These are phyloP conservation scores for Skeletonema tropicum DNA, from an alignment of 108 stramenopile genomes.

Conservation along the genomic window DNA sequence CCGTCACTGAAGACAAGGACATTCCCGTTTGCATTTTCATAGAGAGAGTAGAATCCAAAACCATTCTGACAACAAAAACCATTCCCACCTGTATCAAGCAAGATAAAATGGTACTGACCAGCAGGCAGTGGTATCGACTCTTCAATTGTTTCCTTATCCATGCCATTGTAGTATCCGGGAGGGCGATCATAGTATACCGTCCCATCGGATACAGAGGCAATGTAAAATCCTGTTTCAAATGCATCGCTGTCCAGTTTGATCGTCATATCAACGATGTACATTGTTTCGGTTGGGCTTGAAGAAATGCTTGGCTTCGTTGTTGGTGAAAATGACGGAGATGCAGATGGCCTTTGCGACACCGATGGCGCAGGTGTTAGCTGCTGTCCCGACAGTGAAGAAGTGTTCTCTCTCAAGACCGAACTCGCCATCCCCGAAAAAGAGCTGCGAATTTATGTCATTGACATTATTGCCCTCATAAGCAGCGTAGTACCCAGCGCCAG, in stretches of 20 bases:
- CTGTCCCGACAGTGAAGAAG: conserved; percentile 10
- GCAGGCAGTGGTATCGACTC: conserved; percentile 11
- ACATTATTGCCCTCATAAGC: conserved; percentile 19
- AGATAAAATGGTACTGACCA: conserved; percentile 9
- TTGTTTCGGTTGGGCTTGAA: conserved; percentile 1
- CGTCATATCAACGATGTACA: conserved; percentile 4
- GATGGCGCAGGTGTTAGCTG: conserved; percentile 9
- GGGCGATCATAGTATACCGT: conserved; percentile 7
- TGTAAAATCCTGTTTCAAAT: conserved; percentile 8
- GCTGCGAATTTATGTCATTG: conserved; percentile 6
- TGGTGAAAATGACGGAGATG: conserved; percentile 8
- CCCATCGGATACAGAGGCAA: neutral
- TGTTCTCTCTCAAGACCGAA: conserved; percentile 21
- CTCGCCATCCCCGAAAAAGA: conserved; percentile 31
- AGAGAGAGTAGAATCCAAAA: conserved; percentile 2
- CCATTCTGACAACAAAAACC: conserved; percentile 23
- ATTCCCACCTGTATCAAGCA: conserved; percentile 14
- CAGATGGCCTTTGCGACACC: neutral
- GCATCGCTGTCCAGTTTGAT: conserved; percentile 4
- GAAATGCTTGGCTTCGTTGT: conserved; percentile 14
- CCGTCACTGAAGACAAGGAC: conserved; percentile 13
- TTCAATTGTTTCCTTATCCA: conserved; percentile 5
- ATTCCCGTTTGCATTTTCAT: neutral
- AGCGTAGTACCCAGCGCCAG: conserved; percentile 24
- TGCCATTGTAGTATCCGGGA: conserved; percentile 14